Conservation (phyloP, 2,329 filamentous ascomycete species). For the Thelonectria discophora region DNA sequence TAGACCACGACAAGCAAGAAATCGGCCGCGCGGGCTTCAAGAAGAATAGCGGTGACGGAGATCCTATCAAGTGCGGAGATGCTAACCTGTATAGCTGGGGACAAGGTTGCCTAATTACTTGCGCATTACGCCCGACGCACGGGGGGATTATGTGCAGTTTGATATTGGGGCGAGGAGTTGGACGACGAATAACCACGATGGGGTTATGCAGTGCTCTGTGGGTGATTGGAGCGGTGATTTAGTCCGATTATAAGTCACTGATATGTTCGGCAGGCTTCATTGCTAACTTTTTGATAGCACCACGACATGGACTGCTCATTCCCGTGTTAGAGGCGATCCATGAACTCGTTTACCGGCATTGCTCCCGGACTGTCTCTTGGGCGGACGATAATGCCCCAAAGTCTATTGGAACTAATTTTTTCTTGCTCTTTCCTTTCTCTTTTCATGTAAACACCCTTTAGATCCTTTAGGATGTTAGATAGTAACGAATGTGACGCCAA, state of each 20-base stretch:
- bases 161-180: constrained; percentile 3
- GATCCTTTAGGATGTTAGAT: too few relatives aligned
- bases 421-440: too few relatives aligned
- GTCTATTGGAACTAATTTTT: too few relatives aligned
- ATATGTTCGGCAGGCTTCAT: neutral
- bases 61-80: neutral
- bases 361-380: too few relatives aligned
- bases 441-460: too few relatives aligned
- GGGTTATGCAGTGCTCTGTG: neutral
- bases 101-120: constrained; percentile 5
- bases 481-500: too few relatives aligned
- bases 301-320: constrained; percentile 4
- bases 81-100: constrained; percentile 1
- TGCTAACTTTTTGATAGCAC: neutral
- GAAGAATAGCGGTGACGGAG: constrained; percentile 2
- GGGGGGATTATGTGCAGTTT: constrained; percentile 12
- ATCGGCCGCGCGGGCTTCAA: constrained; percentile 9
- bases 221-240: neutral
- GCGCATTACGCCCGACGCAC: constrained; percentile 3
- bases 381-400: too few relatives aligned
- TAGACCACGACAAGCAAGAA: constrained; percentile 7
- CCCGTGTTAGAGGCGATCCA: neutral
- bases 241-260: constrained; percentile 1
- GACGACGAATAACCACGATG: neutral
- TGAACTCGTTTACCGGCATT: too few relatives aligned